Evolutionary conservation across 2,329 filamentous ascomycete genomes (phyloP), one percentile per base, ranked within the genome.

Genomic region (Paramyrothecium sp.): DNA sequence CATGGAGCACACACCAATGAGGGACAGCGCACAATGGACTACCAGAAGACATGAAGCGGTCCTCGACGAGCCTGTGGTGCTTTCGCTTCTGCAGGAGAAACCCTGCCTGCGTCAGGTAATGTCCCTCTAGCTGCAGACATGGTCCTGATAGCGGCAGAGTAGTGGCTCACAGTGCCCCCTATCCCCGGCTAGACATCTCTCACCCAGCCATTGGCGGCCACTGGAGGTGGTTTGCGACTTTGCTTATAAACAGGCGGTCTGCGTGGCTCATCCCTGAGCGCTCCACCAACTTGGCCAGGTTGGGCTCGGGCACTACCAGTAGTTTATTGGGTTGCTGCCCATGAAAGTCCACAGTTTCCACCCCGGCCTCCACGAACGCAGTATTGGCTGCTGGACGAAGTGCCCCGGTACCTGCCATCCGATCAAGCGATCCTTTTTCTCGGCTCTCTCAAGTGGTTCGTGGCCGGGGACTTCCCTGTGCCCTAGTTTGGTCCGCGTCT

Each of bases 41-140:
- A 30, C 26, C 26, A 30, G 10, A 30, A 30, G 26, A 30, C 26
- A 5, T 30, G 26, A 30, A 30, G 26, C 26, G 26, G 26, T 30
- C 26, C 26, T 30, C 26, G 26, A 30, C 26, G 26, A 10, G n/a
- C 38, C 38, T 44, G 38, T 44, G 13, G n/a, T 44, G 13, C 38
- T 58, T 58, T 59, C 55, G 57, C 52, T 61, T 54, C 66, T 69
- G 67, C 67, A 68, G 63, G 64, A 67, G 63, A 60, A 68, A 61
- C 67, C 66, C 61, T 65, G 65, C 54, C 64, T 65, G 65, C 67
- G 58, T 62, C 61, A 64, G 64, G 65, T 68, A 69, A 69, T 69
- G 66, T 69, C 65, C 58, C 63, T 57, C 57, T 69, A 69, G 67
- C 58, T 69, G 66, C 65, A 69, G 62, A 63, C 23, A 54, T 60